Conservation (phyloP, 2,329 filamentous ascomycete genomes). For the Nectriaceae sp. region DNA sequence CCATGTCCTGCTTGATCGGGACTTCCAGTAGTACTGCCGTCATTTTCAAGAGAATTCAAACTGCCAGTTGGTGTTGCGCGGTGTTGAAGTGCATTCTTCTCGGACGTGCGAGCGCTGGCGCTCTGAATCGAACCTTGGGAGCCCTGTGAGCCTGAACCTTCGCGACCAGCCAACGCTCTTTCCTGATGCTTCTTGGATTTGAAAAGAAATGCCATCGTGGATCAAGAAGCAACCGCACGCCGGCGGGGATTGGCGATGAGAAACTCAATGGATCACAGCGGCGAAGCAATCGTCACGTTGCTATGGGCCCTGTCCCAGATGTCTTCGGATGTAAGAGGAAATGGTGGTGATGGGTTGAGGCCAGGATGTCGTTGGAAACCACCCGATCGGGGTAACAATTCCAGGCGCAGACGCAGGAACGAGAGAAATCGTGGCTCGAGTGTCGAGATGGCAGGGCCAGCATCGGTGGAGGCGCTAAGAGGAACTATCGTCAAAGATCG, state of each 20-base stretch:
- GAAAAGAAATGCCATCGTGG: slow-evolving; percentile 77
- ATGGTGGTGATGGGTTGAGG: slow-evolving; percentile 13
- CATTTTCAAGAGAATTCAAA: slow-evolving; percentile 69
- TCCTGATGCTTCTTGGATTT: slow-evolving; percentile 79
- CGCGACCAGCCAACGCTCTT: slow-evolving; percentile 57
- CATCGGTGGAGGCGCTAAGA: slow-evolving; percentile 39
- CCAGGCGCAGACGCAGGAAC: slow-evolving; percentile 31
- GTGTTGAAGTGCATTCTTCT: slow-evolving; percentile 52
- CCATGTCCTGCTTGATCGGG: slow-evolving; percentile 62
- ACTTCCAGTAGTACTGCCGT: slow-evolving; percentile 56
- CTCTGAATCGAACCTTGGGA: slow-evolving; percentile 51
- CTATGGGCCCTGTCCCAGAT: slow-evolving; percentile 6
- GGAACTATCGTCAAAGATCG: slow-evolving; percentile 29
- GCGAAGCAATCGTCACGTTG: slow-evolving; percentile 10
- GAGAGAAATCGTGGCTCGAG: slow-evolving; percentile 37
- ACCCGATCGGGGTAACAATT: slow-evolving; percentile 20
- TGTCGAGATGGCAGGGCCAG: slow-evolving; percentile 47
- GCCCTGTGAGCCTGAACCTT: slow-evolving; percentile 45
- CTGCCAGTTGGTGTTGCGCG: slow-evolving; percentile 78
- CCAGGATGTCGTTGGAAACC: slow-evolving; percentile 12
- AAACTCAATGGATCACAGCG: slow-evolving; percentile 11
- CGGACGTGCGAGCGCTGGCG: slow-evolving; percentile 47
- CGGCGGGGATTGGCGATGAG: slow-evolving; percentile 30
- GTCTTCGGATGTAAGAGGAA: slow-evolving; percentile 25
- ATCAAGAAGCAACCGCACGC: slow-evolving; percentile 40